A percentile compares a stretch with the other conserved stretches of the same genome.
Evolutionary conservation across 1,284 basidiomycete genomes (phyloP).

Genomic region (Ganoderma lingzhi): DNA sequence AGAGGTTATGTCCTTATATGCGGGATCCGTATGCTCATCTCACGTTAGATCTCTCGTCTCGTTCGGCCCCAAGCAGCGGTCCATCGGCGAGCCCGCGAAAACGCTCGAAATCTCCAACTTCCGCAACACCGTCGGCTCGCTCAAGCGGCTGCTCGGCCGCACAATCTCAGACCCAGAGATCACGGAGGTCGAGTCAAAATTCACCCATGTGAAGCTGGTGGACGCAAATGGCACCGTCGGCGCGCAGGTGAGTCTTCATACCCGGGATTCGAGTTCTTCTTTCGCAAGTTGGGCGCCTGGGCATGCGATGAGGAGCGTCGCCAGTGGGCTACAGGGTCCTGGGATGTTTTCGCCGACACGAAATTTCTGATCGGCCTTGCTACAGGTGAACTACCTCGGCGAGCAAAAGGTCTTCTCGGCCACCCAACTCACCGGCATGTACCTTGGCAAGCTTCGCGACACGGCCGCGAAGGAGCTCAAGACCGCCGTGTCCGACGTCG

Average conservation of each 20-base stretch:
- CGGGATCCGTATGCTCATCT: not conserved
- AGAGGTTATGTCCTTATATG: not conserved
- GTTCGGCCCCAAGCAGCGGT: slow-evolving; percentile 88
- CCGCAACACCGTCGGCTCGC: slow-evolving; percentile 91
- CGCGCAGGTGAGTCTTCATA: slow-evolving; percentile 67
- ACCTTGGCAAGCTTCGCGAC: slow-evolving; percentile 88
- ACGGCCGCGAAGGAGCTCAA: slow-evolving; percentile 87
- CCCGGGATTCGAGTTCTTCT: slow-evolving; percentile 1
- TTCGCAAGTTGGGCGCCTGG: not conserved
- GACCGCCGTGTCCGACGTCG: slow-evolving; percentile 85
- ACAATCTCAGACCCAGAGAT: slow-evolving; percentile 82
- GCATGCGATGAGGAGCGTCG: not conserved
- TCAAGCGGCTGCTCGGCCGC: slow-evolving; percentile 90
- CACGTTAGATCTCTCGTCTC: slow-evolving; percentile 84
- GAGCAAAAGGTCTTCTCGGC: slow-evolving; percentile 82
- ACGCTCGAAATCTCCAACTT: slow-evolving; percentile 98
- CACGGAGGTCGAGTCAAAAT: slow-evolving; percentile 86
- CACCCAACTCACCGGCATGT: slow-evolving; percentile 89
- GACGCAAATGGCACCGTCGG: slow-evolving; percentile 87
- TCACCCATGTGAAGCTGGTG: slow-evolving; percentile 84
- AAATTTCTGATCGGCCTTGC: not conserved
- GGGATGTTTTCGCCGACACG: not conserved
- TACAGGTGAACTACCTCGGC: slow-evolving; percentile 86
- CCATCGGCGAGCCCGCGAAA: slow-evolving; percentile 93
- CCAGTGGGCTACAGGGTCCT: too few species aligned